A percentile compares a stretch with the other conserved stretches of the same genome.
Conservation (phyloP, 2,329 filamentous ascomycete species). For the Pochonia chlamydosporia region DNA sequence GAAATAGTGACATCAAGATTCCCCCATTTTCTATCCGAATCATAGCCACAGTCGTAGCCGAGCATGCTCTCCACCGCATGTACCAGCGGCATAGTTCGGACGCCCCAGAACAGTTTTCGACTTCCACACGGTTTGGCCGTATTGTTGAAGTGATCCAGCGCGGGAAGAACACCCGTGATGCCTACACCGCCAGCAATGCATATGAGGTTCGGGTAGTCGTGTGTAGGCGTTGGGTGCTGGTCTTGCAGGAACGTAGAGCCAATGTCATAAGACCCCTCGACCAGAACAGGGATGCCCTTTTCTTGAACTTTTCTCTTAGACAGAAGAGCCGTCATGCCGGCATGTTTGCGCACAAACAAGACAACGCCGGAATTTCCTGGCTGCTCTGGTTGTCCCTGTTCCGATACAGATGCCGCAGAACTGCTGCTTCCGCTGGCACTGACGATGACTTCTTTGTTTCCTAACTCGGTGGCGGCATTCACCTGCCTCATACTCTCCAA, state of each 20-base stretch:
- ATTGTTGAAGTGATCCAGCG: conserved; percentile 11
- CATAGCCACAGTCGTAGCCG: conserved; percentile 6
- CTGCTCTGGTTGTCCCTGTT: not conserved
- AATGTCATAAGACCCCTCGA: conserved; percentile 16
- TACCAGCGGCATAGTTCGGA: conserved; percentile 15
- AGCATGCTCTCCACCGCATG: conserved; percentile 15
- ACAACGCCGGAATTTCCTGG: not conserved
- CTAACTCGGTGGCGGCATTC: not conserved
- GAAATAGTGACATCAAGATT: conserved; percentile 15
- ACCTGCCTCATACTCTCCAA: not conserved
- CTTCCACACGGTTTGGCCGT: conserved; percentile 8
- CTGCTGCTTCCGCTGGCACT: not conserved
- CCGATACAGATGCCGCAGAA: not conserved
- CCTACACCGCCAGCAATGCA: conserved; percentile 25
- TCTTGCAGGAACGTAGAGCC: conserved; percentile 11
- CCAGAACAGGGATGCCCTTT: conserved; percentile 14
- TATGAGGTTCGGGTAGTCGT: conserved; percentile 18
- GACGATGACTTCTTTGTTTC: not conserved
- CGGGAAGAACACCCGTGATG: conserved; percentile 22
- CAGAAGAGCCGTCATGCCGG: conserved; percentile 6
- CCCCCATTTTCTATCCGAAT: conserved; percentile 10
- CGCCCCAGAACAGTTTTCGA: conserved; percentile 18
- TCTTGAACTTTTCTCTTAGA: not conserved
- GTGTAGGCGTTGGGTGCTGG: conserved; percentile 9
- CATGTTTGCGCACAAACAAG: conserved; percentile 6